Base-by-base conservation (phyloP, 2,329 filamentous ascomycete species). In the Calonectria pauciramosa region DNA sequence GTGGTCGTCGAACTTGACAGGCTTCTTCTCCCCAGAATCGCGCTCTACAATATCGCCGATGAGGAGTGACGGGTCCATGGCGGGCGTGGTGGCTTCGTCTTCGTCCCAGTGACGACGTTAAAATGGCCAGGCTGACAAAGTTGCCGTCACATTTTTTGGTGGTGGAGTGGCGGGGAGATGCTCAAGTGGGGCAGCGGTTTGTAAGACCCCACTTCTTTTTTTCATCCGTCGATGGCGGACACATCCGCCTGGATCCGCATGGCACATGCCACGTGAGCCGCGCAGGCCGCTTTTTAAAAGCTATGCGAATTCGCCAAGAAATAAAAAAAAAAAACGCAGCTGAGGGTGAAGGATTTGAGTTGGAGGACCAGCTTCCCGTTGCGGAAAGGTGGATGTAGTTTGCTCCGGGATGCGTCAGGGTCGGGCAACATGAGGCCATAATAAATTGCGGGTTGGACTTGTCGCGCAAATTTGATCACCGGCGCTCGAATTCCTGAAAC, bases 1-100 rank as follows among this genome's bases (percentile, higher is more conserved):
- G 26, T 88, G 86, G 13, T 87, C 85, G 67, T 91, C 91, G 51
- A 91, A 86, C 60, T 89, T 89, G 18, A 93, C 93, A 6, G 94
- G 89, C 76, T 91, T 93, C 28, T 91, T 88, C 30, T 88, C 85
- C 18, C 88, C 85, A 32, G 91, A 85, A 56, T 92, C 90, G 76
- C 94, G 94, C 86, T 99, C 96, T 80, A 94, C 90, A 76, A 99
- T 92, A 79, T 98, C 96, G 70, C 91, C 90, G 54, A 97, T 88
- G 51, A 94, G 88, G 52, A 94, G 90, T 26, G 85, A 84, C n/a
- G 85, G 79, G 51, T 86, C 83, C 85, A 86, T 86, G 72, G 51
- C 67, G 66, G 18, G 41, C 23, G 65, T 28, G 52, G 56, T 75
- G 70, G 13, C 72, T 38, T 32, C 36, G 47, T 68, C 44, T 10